Base-by-base conservation (phyloP, 2,329 filamentous ascomycete species). In the Alternaria tenuissima region DNA sequence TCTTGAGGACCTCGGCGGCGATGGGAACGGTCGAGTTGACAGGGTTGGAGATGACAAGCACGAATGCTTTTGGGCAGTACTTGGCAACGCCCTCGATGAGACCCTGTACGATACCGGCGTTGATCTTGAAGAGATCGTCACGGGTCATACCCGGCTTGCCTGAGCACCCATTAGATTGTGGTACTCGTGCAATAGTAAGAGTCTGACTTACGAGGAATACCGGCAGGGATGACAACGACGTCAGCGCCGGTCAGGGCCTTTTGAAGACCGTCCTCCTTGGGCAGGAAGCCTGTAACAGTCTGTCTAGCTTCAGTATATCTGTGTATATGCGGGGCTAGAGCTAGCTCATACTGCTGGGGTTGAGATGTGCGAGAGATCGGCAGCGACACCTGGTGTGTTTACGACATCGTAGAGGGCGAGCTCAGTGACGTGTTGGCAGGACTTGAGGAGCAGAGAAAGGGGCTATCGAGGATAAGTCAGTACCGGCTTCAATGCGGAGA, bases 111-210 rank as follows among this genome's bases (percentile, higher is more conserved):
- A 99, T 99, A 75, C 94, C 92, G 63, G 95, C 95, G 81, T 99
- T 99, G 87, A 97, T 97, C 85, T 97, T 97, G 91, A 99, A 99
- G 61, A 99, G 92, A 79, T 98, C 95, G 76, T 99, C 95, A 84
- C 95, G 93, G 81, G 92, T 97, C 95, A 99, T 99, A 76, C 95
- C 95, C 74, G 95, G 95, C 88, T 98, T 98, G 84, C 94, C 94
- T 97, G 67, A 20, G 60, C 61, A n/a, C 30, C 22, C n/a, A 46
- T 77, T 51, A 76, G 67, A 52, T 42, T 47, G 30, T 20, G 11
- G 36, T 38, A 9, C 6, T 32, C 34, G 14, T 28, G 14, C 18
- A 18, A 32, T 24, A 30, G 53, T 39, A 36, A 51, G n/a, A 30
- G 39, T 26, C 28, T 26, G 14, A 68, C 74, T 76, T 86, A 97